Evolutionary conservation across 768 basidiomycete genomes (phyloP).

Genomic region (Crucibulum laeve): DNA sequence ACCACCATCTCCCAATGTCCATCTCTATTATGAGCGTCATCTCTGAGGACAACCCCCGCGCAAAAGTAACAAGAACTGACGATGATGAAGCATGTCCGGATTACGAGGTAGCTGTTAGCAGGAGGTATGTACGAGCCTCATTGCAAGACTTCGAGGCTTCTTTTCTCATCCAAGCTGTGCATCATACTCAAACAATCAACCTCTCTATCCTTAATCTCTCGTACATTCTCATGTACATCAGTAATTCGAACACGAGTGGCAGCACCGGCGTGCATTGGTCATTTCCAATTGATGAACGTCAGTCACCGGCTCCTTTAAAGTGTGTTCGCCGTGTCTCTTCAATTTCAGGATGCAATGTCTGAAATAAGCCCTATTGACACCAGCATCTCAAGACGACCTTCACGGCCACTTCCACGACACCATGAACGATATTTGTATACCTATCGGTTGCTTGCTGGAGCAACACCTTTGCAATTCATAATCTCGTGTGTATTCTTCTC

Average conservation of each 20-base stretch:
- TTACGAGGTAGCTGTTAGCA: constrained; percentile 32
- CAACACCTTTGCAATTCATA: constrained; percentile 41
- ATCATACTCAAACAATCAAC: constrained; percentile 11
- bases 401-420: constrained; percentile 19
- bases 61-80: constrained; percentile 7
- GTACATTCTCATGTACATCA: constrained; percentile 8
- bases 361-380: neutral
- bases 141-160: constrained; percentile 1
- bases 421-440: constrained; percentile 49
- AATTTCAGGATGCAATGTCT: neutral
- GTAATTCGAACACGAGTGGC: constrained; percentile 21
- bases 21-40: constrained; percentile 17
- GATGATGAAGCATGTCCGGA: constrained; percentile 34
- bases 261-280: constrained; percentile 15
- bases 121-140: constrained; percentile 26
- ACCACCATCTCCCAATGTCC: constrained; percentile 17
- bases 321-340: neutral
- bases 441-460: constrained; percentile 40
- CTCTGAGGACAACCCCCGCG: neutral
- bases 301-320: constrained; percentile 16
- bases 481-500: constrained; percentile 39
- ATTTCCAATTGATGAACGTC: constrained; percentile 12
- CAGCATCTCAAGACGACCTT: constrained; percentile 16
- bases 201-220: constrained; percentile 2
- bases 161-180: constrained; percentile 11